phyloP scores from a whole-genome alignment of 2,329 filamentous ascomycete genomes.

The Berkeleyomyces basicola region DNA sequence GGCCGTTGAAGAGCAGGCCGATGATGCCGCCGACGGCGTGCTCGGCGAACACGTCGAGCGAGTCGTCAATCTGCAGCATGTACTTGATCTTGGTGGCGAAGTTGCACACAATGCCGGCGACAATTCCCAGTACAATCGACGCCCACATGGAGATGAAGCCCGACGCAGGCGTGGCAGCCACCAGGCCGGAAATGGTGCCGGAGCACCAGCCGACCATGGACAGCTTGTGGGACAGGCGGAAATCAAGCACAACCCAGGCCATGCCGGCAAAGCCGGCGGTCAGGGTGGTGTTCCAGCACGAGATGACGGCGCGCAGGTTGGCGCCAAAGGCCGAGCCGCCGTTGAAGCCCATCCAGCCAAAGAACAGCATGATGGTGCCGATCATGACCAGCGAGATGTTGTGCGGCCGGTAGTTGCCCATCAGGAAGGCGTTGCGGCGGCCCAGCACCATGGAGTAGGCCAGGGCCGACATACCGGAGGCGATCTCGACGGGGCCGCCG shows the following conservation, averaged over 20 bases:
- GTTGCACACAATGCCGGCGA: conserved; percentile 49
- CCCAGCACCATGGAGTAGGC: conserved; percentile 94
- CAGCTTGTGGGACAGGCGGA: conserved; percentile 86
- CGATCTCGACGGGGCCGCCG: conserved; percentile 93
- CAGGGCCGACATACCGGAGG: conserved; percentile 77
- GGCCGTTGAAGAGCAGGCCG: conserved; percentile 54
- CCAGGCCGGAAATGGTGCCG: conserved; percentile 52
- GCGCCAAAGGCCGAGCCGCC: conserved; percentile 87
- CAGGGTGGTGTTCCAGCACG: conserved; percentile 94
- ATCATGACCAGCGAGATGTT: conserved; percentile 96
- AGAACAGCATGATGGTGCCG: conserved; percentile 91
- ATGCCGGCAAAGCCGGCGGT: conserved; percentile 84
- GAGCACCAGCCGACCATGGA: conserved; percentile 63
- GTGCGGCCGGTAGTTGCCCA: conserved; percentile 98
- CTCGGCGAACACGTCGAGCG: conserved; percentile 56
- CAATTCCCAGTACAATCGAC: conserved; percentile 47
- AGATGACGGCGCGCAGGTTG: conserved; percentile 86
- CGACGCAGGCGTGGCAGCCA: conserved; percentile 52
- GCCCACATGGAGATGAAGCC: conserved; percentile 54
- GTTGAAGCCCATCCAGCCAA: conserved; percentile 98
- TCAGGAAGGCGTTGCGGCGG: conserved; percentile 96
- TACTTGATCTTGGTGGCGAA: conserved; percentile 52
- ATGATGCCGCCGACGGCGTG: conserved; percentile 54
- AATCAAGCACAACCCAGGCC: conserved; percentile 92
- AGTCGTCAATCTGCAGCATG: conserved; percentile 49